Evolutionary conservation across 1,284 basidiomycete species (phyloP), one percentile per base, ranked within the genome.

Genomic region (Quambalaria eucalypti): DNA sequence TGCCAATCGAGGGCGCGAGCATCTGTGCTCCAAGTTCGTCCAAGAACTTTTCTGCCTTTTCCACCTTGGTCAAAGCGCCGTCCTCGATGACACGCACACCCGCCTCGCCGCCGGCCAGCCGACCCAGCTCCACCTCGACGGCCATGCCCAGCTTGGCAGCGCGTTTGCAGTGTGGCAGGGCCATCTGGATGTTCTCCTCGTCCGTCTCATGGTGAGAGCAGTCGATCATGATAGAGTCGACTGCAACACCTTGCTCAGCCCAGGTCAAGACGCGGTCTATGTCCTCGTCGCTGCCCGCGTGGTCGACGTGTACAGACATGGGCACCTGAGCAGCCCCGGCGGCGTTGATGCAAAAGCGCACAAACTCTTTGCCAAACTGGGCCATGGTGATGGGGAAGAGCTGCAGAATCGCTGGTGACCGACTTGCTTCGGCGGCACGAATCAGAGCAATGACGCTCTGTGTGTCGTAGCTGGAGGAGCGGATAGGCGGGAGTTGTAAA

Each of bases 111-210:
- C 78, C 78, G 49, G 78, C 78, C 30, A 79, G 59, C 38, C 78
- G 65, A 38, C 78, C 78, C 4, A 79, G 69, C 65, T 79, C 78
- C 44, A 79, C 78, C 63, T 79, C 78, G 30, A 78, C 78, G 1
- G 78, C 77, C 48, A 79, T 76, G 16, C 78, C 78, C 38, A 69
- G 62, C 38, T 52, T 62, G 36, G 69, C 71, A 0, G 72, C 72
- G 7, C 68, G 55, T 38, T 60, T 25, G 46, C 68, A 66, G 48
- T 53, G 61, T 16, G 64, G 64, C 28, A 54, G 50, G 2, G 64
- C 64, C 61, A 59, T 55, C 10, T 48, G 39, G 40, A 65, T 65
- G 44, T 64, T 65, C 3, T 64, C 56, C 28, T 64, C 61, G 44
- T 65, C 64, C 12, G 53, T 61, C 19, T 65, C 64, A 21, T 38